Conservation (phyloP, 805 yeast genomes). For the Ogataea thermomethanolica region DNA sequence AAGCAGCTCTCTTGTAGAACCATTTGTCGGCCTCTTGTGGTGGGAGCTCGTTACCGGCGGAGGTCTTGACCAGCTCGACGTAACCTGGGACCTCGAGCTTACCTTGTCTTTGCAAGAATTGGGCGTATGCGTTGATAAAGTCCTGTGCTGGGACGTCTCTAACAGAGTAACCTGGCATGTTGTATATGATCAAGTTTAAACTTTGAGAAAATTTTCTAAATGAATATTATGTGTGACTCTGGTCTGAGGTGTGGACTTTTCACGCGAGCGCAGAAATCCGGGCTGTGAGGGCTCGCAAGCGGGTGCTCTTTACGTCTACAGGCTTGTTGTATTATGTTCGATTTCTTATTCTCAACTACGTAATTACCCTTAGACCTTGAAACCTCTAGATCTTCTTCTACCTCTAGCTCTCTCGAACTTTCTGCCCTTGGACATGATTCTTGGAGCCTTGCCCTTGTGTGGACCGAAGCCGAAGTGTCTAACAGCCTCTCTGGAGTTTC, state of each 20-base stretch:
- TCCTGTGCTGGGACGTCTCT: slow-evolving; percentile 99
- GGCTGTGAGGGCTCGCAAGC: background rate
- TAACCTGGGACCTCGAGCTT: slow-evolving; percentile 99
- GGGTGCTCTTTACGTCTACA: background rate
- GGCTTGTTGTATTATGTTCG: background rate
- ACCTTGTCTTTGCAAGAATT: slow-evolving; percentile 99
- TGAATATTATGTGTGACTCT: slow-evolving; percentile 6
- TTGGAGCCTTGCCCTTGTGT: slow-evolving; percentile 99
- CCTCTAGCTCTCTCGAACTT: slow-evolving; percentile 99
- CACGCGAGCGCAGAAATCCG: background rate
- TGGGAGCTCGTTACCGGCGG: slow-evolving; percentile 98
- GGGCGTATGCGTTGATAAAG: slow-evolving; percentile 99
- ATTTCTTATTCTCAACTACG: slow-evolving; percentile 7
- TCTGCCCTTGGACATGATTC: slow-evolving; percentile 96
- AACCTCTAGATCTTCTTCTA: slow-evolving; percentile 98
- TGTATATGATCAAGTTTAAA: slow-evolving; percentile 31
- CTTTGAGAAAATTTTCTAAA: slow-evolving; percentile 13
- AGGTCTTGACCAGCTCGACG: slow-evolving; percentile 99
- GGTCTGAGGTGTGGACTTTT: slow-evolving; percentile 9
- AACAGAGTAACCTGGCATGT: slow-evolving; percentile 97
- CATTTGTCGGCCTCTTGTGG: slow-evolving; percentile 99
- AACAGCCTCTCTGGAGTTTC: slow-evolving; percentile 98
- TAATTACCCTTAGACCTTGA: slow-evolving; percentile 82
- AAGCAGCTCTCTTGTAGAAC: slow-evolving; percentile 99
- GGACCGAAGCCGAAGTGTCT: slow-evolving; percentile 99